phyloP scores from a whole-genome alignment of 192 early-diverging fungal genomes.

The Backusella luteola region DNA sequence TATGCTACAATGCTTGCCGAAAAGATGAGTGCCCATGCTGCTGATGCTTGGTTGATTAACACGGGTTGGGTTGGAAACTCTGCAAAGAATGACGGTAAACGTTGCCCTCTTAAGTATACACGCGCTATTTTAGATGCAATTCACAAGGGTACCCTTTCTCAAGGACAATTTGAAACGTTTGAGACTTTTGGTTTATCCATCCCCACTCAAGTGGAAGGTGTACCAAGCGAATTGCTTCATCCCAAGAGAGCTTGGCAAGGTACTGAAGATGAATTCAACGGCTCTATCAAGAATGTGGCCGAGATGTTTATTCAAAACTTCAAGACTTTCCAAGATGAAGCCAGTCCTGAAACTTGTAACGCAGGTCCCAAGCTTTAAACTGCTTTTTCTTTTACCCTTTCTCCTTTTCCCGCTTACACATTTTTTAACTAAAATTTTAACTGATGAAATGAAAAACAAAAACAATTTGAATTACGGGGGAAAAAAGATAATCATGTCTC shows the following conservation, averaged over 20 bases:
- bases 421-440: not conserved
- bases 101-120: slow-evolving; percentile 95
- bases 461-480: not conserved
- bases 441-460: not conserved
- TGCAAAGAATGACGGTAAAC: slow-evolving; percentile 78
- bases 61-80: slow-evolving; percentile 95
- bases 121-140: slow-evolving; percentile 97
- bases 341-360: slow-evolving; percentile 68
- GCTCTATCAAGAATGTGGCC: slow-evolving; percentile 75
- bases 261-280: slow-evolving; percentile 57
- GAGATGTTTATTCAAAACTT: slow-evolving; percentile 89
- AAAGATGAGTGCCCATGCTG: slow-evolving; percentile 85
- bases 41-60: slow-evolving; percentile 92
- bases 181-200: slow-evolving; percentile 85
- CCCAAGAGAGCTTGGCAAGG: slow-evolving; percentile 87
- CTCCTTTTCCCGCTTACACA: not conserved
- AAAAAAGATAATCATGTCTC: not conserved
- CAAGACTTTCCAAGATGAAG: slow-evolving; percentile 76
- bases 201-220: slow-evolving; percentile 71
- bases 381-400: not conserved
- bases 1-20: slow-evolving; percentile 95
- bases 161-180: slow-evolving; percentile 83
- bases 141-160: slow-evolving; percentile 87
- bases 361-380: slow-evolving; percentile 54
- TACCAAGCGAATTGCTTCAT: slow-evolving; percentile 84